Base-by-base conservation (phyloP, 129 eudicot genomes). In the Saposhnikovia divaricata region DNA sequence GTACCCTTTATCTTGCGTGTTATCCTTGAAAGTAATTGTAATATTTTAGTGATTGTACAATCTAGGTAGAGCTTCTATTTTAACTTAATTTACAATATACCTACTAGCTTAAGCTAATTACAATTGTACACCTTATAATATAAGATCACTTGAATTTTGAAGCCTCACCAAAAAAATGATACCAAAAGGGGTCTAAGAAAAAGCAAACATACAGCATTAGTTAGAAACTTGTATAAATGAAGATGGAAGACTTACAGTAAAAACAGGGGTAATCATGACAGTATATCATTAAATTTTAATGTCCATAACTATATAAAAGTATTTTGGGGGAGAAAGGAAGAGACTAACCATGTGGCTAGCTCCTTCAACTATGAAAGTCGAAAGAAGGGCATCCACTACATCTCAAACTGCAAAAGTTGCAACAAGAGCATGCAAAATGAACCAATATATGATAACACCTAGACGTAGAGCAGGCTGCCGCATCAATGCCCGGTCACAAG, bases 401-500 rank as follows among this genome's bases (percentile, higher is more conserved):
- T 89, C 88, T 91, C 90, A 92, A 83, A 95, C 93, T 78, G 89
- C 93, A 87, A 89, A 90, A 61, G 88, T 81, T 2, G 97, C 97
- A 86, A 94, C 92, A 84, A 94, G 91, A 55, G 96, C 93, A 86
- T 94, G 97, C 91, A 94, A 80, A 77, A 94, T 43, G 78, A 91
- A 90, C 98, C 98, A 94, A 63, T 94, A 94, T 72, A 94, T 75
- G 72, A 94, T 94, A 79, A 94, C 88, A 84, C 98, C 90, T 82
- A 94, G 88, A 27, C 98, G 91, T 48, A 94, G 77, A 83, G 87
- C 93, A 85, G 98, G 98, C 82, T 92, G 97, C 55, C 98, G 93
- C 96, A 92, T 92, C 69, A 94, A 87, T 31, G 97, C 84, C 68
- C 98, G 90, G 80, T 94, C 98, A 81, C 98, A 94, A 50, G 98